Conservation (phyloP, 805 yeast species). For the Zygosaccharomyces bisporus region DNA sequence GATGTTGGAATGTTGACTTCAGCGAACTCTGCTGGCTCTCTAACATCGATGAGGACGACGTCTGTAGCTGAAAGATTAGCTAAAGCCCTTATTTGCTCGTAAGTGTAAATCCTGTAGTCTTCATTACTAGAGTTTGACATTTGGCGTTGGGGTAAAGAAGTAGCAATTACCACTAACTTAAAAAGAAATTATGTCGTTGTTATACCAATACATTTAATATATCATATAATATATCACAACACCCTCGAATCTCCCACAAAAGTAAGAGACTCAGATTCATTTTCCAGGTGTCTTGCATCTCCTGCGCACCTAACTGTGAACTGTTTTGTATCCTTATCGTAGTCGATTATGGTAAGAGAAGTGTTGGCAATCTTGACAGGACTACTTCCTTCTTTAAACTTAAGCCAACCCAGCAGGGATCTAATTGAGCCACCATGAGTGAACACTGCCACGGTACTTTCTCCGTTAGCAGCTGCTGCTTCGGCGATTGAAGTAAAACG, state of each 20-base stretch:
- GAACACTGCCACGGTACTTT: slow-evolving; percentile 53
- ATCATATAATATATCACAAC: slow-evolving; percentile 2
- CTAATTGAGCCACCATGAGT: slow-evolving; percentile 84
- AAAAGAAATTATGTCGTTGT: neutral
- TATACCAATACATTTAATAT: neutral
- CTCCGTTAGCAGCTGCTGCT: slow-evolving; percentile 34
- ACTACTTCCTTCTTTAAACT: slow-evolving; percentile 39
- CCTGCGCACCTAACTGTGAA: slow-evolving; percentile 57
- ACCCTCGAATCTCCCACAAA: slow-evolving; percentile 6
- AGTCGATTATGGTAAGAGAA: slow-evolving; percentile 64
- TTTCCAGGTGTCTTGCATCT: slow-evolving; percentile 64
- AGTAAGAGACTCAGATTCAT: slow-evolving; percentile 25
- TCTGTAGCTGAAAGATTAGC: slow-evolving; percentile 41
- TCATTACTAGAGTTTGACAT: neutral
- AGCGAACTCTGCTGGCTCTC: slow-evolving; percentile 74
- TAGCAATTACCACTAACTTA: neutral
- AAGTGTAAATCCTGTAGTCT: slow-evolving; percentile 39
- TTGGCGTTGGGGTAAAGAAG: neutral
- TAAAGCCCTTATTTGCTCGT: slow-evolving; percentile 49
- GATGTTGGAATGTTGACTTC: slow-evolving; percentile 80
- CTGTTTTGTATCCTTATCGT: slow-evolving; percentile 37
- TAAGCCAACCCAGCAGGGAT: slow-evolving; percentile 50
- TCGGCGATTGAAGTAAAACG: slow-evolving; percentile 45
- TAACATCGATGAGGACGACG: slow-evolving; percentile 67
- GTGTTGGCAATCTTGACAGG: slow-evolving; percentile 58